Conservation (phyloP, 176 grass and related monocot genomes). For the Oryza meyeriana region DNA sequence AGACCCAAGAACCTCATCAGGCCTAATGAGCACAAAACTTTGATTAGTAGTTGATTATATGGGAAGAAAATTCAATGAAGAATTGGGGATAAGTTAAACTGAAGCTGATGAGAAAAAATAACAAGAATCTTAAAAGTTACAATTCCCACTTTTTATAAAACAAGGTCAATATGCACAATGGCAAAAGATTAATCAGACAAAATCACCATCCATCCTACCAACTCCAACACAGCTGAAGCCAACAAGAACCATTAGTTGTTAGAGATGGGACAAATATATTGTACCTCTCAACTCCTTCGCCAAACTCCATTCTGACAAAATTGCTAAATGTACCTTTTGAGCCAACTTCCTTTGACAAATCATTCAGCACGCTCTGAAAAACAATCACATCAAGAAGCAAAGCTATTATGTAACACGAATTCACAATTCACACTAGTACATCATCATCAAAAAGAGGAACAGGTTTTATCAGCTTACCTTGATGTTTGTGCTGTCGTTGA, state of each 20-base stretch:
- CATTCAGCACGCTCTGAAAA: constrained; percentile 67
- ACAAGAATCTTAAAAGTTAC: neutral
- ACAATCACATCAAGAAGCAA: constrained; percentile 17
- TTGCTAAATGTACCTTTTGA: constrained; percentile 72
- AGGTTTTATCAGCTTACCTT: constrained; percentile 44
- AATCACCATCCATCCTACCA: constrained; percentile 5
- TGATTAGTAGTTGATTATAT: neutral
- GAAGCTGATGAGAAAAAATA: neutral
- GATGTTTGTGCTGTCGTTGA: constrained; percentile 67
- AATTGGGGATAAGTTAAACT: neutral
- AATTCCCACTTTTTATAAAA: neutral
- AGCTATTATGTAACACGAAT: neutral
- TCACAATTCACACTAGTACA: constrained; percentile 17
- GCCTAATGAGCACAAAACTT: constrained; percentile 20
- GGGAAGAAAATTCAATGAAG: neutral
- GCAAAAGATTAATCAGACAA: neutral
- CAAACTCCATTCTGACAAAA: constrained; percentile 86
- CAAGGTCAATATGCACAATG: neutral
- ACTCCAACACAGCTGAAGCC: neutral
- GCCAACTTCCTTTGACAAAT: constrained; percentile 89
- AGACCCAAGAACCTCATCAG: neutral
- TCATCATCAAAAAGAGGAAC: constrained; percentile 16
- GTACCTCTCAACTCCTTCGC: constrained; percentile 86
- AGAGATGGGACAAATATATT: neutral
- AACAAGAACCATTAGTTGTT: neutral